phyloP scores from a whole-genome alignment of 139 green algal genomes.

The Mychonastes homosphaera region DNA sequence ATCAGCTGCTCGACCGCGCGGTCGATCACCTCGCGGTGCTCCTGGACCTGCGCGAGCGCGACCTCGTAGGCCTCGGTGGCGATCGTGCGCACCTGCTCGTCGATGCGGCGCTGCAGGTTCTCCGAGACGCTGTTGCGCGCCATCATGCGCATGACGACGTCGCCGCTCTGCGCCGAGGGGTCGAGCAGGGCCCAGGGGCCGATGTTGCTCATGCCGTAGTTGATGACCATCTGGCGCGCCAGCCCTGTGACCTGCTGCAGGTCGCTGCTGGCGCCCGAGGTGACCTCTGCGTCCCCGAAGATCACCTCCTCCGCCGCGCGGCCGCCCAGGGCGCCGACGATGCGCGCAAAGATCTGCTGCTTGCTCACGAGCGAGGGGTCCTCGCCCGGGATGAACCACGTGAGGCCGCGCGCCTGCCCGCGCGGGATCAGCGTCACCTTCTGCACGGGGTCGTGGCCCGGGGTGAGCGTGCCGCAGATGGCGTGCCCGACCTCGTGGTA shows the following conservation, averaged over 20 bases:
- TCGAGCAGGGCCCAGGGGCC: constrained; percentile 92
- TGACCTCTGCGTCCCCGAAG: constrained; percentile 94
- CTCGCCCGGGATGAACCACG: constrained; percentile 94
- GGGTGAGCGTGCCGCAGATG: constrained; percentile 88
- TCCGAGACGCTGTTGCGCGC: constrained; percentile 91
- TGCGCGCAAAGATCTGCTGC: constrained; percentile 92
- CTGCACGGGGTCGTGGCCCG: constrained; percentile 95
- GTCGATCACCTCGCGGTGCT: constrained; percentile 92
- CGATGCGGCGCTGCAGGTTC: constrained; percentile 88
- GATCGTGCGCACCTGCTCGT: constrained; percentile 78
- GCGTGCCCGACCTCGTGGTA: constrained; percentile 98
- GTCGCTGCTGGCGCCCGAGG: constrained; percentile 49
- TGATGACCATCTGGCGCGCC: constrained; percentile 94
- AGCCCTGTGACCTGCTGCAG: constrained; percentile 65
- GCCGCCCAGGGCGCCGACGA: constrained; percentile 92
- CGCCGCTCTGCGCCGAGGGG: constrained; percentile 54
- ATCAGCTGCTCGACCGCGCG: constrained; percentile 83
- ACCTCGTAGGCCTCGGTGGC: constrained; percentile 60
- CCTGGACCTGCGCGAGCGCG: constrained; percentile 66
- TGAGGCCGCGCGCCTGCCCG: constrained; percentile 91
- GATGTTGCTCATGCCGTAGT: constrained; percentile 97
- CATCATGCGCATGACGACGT: constrained; percentile 99
- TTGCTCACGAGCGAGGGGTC: constrained; percentile 94
- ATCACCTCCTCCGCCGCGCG: constrained; percentile 95
- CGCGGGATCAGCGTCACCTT: constrained; percentile 98